These are phyloP conservation scores for Penicillium sp. DNA, from an alignment of 2,329 filamentous ascomycete species.

Conservation along the genomic window DNA sequence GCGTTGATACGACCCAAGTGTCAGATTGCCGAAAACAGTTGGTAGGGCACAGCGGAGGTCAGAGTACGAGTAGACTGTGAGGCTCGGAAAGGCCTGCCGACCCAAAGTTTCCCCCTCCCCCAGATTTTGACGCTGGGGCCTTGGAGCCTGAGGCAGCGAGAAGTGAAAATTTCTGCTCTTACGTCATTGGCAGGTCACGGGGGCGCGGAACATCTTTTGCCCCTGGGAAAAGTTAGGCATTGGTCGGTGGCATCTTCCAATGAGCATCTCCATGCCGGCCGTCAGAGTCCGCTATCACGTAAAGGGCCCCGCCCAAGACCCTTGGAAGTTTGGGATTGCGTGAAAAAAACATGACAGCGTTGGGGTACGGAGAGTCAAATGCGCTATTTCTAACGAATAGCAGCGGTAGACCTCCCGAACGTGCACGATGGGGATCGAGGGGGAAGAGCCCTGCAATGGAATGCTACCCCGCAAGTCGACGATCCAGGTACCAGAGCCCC, in stretches of 20 bases:
- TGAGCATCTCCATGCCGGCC: conserved; percentile 7
- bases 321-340: conserved; percentile 1
- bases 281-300: conserved; percentile 27
- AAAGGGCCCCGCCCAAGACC: conserved; percentile 14
- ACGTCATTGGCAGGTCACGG: conserved; percentile 3
- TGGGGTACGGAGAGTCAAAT: conserved; percentile 5
- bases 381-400: conserved; percentile 10
- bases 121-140: not conserved
- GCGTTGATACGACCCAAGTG: not conserved
- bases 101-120: not conserved
- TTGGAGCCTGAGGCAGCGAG: not conserved
- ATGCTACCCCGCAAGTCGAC: conserved; percentile 25
- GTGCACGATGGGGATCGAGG: conserved; percentile 17
- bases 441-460: not conserved
- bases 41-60: not conserved
- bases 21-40: not conserved
- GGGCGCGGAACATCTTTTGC: conserved; percentile 15
- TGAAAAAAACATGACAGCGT: conserved; percentile 1
- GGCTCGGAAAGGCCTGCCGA: not conserved
- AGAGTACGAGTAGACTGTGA: not conserved
- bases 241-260: conserved; percentile 26
- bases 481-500: conserved; percentile 27
- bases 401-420: not conserved
- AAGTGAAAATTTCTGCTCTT: not conserved
- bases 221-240: conserved; percentile 3